Conservation (phyloP, 2,329 filamentous ascomycete genomes). For the Pseudopithomyces chartarum region DNA sequence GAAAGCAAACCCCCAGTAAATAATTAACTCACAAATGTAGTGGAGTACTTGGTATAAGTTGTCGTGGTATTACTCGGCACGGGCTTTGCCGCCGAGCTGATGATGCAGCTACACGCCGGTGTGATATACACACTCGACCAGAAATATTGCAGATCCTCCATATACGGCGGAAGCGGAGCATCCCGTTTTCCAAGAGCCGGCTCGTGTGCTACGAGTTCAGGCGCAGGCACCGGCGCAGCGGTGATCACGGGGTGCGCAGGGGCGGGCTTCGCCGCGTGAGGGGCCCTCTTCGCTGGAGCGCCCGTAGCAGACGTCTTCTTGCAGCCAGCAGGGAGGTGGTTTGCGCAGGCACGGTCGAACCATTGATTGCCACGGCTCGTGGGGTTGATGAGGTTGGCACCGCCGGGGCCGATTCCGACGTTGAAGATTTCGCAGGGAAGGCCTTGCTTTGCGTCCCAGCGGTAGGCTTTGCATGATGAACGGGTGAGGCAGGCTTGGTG, state of each 20-base stretch:
- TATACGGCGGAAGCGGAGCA: conserved; percentile 12
- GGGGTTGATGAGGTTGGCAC: conserved; percentile 13
- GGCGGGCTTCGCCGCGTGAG: not conserved
- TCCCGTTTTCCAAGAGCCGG: conserved; percentile 12
- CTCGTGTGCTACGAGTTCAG: not conserved
- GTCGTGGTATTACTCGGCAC: conserved; percentile 10
- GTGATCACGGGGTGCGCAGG: conserved; percentile 10
- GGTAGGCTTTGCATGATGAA: conserved; percentile 17
- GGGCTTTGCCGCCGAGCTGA: conserved; percentile 16
- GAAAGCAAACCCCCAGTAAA: no score
- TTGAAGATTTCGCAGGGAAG: conserved; percentile 21
- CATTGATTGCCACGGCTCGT: conserved; percentile 15
- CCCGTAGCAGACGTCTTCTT: not conserved
- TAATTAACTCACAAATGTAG: conserved; percentile 13
- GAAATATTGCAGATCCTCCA: conserved; percentile 16
- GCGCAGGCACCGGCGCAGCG: not conserved
- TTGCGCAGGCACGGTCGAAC: conserved; percentile 21
- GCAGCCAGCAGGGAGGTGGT: conserved; percentile 11
- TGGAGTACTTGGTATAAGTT: conserved; percentile 15
- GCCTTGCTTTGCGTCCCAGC: conserved; percentile 5
- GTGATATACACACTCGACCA: conserved; percentile 17
- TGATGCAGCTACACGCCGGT: conserved; percentile 23
- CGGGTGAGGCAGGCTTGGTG: conserved; percentile 23
- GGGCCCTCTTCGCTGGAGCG: not conserved
- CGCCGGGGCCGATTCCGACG: conserved; percentile 17